Evolutionary conservation across 768 basidiomycete genomes (phyloP).

Genomic region (Auriculariales sp.): DNA sequence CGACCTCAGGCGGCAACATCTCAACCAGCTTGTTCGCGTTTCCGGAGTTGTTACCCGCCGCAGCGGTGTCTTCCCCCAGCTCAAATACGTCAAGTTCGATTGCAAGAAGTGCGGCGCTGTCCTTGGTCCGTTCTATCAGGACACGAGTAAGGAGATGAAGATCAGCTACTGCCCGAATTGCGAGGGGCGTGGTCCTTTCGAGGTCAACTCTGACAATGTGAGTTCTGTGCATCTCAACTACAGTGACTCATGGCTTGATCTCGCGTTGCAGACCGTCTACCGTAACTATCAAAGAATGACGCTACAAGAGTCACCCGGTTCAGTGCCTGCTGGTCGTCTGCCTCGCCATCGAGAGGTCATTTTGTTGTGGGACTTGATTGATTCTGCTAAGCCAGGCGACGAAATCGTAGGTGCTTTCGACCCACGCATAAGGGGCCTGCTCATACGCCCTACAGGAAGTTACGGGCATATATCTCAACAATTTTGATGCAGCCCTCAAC

Average conservation of each 20-base stretch:
- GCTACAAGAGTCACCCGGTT: conserved; percentile 92
- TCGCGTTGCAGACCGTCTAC: conserved; percentile 72
- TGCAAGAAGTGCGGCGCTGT: conserved; percentile 90
- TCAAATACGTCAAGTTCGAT: conserved; percentile 99
- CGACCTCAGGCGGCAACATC: conserved; percentile 79
- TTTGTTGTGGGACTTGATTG: conserved; percentile 94
- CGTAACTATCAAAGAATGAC: conserved; percentile 99
- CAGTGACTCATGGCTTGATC: background rate
- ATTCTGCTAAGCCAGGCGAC: conserved; percentile 95
- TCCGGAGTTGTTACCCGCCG: conserved; percentile 91
- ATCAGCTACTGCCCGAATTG: conserved; percentile 92
- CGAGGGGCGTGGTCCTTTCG: conserved; percentile 89
- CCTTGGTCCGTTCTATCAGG: conserved; percentile 95
- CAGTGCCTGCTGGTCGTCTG: conserved; percentile 92
- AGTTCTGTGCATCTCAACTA: conserved; percentile 8
- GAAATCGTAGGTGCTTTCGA: conserved; percentile 61
- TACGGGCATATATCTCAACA: conserved; percentile 95
- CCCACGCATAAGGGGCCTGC: conserved; percentile 6
- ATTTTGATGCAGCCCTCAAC: conserved; percentile 96
- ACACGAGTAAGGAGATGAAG: conserved; percentile 84
- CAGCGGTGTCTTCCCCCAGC: conserved; percentile 94
- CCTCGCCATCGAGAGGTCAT: conserved; percentile 95
- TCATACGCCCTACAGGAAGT: conserved; percentile 51
- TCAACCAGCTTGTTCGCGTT: conserved; percentile 92
- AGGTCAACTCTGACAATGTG: conserved; percentile 92